Percentiles rank a stretch among this genome's conserved stretches.
These are phyloP conservation scores for Podaxis carcinomalis DNA, from an alignment of 768 basidiomycete genomes.

Conservation along the genomic window DNA sequence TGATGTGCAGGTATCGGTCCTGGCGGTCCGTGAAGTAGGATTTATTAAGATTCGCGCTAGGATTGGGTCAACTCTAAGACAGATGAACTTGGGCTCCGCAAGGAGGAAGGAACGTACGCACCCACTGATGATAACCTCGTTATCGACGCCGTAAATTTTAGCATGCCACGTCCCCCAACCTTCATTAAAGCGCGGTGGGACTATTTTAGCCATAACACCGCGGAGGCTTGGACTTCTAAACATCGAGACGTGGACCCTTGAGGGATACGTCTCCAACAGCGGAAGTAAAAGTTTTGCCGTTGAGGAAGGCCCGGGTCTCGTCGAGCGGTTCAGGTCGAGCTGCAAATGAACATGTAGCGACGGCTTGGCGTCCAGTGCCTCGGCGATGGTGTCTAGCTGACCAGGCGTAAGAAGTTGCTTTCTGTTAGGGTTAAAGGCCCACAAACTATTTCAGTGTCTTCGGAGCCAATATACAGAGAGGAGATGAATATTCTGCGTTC, in stretches of 20 bases:
- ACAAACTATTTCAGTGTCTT: conserved; percentile 74
- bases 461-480: conserved; percentile 81
- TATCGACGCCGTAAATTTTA: conserved; percentile 92
- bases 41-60: conserved; percentile 86
- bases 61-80: neutral
- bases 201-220: conserved; percentile 66
- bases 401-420: neutral
- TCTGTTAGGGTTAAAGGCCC: neutral
- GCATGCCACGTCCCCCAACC: conserved; percentile 99
- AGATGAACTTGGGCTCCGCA: neutral
- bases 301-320: conserved; percentile 68
- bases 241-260: conserved; percentile 71
- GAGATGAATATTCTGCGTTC: conserved; percentile 82
- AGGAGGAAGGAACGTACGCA: conserved; percentile 28
- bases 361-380: conserved; percentile 54
- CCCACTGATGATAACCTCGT: conserved; percentile 93
- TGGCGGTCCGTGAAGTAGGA: conserved; percentile 95
- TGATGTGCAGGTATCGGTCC: conserved; percentile 87
- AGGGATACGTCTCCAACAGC: conserved; percentile 65
- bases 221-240: conserved; percentile 86
- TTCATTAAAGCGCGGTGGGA: conserved; percentile 94
- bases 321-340: conserved; percentile 78
- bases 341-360: conserved; percentile 65
- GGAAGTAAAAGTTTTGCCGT: conserved; percentile 68
- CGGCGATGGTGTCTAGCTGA: conserved; percentile 69